Evolutionary conservation across 305 asterid species (phyloP).

Genomic region (Petunia hybrid): DNA sequence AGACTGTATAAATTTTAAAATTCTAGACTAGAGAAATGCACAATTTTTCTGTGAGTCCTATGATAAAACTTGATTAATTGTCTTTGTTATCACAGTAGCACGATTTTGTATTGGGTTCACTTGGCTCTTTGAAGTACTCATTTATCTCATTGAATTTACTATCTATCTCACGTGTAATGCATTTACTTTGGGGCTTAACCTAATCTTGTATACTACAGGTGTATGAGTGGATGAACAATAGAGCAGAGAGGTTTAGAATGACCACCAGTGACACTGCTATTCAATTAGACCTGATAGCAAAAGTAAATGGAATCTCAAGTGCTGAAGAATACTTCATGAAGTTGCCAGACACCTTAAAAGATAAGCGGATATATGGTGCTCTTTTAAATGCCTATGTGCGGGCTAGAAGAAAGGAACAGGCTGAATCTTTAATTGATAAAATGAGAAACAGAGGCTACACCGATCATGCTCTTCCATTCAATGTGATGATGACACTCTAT

Average conservation of each 20-base stretch:
- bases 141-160: background rate
- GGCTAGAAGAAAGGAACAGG: slow-evolving; percentile 70
- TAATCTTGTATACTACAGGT: slow-evolving; percentile 56
- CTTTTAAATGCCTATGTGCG: slow-evolving; percentile 81
- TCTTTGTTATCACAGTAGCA: background rate
- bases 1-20: background rate
- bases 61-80: background rate
- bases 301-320: slow-evolving; percentile 74
- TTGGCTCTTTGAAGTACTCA: background rate
- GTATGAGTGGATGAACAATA: slow-evolving; percentile 88
- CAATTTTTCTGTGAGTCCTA: background rate
- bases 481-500: slow-evolving; percentile 96
- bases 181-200: slow-evolving; percentile 20
- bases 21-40: slow-evolving; percentile 3
- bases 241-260: slow-evolving; percentile 68
- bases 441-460: slow-evolving; percentile 71
- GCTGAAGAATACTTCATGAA: slow-evolving; percentile 80
- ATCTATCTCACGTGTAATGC: background rate
- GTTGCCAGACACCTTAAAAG: slow-evolving; percentile 73
- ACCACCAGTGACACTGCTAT: slow-evolving; percentile 87
- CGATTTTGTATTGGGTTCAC: background rate
- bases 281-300: slow-evolving; percentile 84
- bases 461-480: slow-evolving; percentile 73
- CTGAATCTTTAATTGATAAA: slow-evolving; percentile 73
- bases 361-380: slow-evolving; percentile 80